Base-by-base conservation (phyloP, 768 basidiomycete species). In the Ramaria sp. region DNA sequence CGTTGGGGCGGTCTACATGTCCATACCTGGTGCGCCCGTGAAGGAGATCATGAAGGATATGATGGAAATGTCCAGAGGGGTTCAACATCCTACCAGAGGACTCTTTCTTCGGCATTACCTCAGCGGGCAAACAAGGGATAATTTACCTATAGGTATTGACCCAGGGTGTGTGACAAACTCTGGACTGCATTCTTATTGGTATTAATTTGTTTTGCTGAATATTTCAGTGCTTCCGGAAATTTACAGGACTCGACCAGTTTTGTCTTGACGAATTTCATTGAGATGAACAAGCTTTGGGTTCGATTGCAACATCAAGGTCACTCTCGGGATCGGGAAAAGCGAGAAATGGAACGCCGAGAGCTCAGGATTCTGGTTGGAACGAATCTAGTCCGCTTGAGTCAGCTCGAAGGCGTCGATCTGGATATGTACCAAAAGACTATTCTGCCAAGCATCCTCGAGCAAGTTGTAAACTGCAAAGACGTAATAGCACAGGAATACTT, bases 31-130 rank as follows among this genome's bases (percentile, higher is more conserved):
- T 56, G 94, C 95, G 9, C 95, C 95, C 3, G 84, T 98, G 54
- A 96, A 93, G 75, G 95, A 99, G 72, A 92, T 99, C 58, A 99
- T 98, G 95, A 98, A 96, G 76, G 96, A 99, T 69, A 97, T 98
- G 95, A 87, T 99, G 87, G 96, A 99, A 69, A 98, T 98, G 96
- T 92, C 92, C 34, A 76, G 93, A 18, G 96, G 96, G 57, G 92
- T 99, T 4, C 76, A 98, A 59, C 93, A 98, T 66, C 95, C 96
- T n/a, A 91, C 93, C 48, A 78, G 96, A 44, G 96, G 96, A 16
- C 72, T 99, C 32, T 99, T 99, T 70, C 73, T 99, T 34, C 78
- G 95, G 25, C 95, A 99, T 66, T 98, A 98, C 68, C 81, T 98
- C 32, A 92, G 88, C 57, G 95, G 96, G 13, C 94, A 98, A 72